Conservation (phyloP, 768 basidiomycete genomes). For the Rhodocollybia butyracea region DNA sequence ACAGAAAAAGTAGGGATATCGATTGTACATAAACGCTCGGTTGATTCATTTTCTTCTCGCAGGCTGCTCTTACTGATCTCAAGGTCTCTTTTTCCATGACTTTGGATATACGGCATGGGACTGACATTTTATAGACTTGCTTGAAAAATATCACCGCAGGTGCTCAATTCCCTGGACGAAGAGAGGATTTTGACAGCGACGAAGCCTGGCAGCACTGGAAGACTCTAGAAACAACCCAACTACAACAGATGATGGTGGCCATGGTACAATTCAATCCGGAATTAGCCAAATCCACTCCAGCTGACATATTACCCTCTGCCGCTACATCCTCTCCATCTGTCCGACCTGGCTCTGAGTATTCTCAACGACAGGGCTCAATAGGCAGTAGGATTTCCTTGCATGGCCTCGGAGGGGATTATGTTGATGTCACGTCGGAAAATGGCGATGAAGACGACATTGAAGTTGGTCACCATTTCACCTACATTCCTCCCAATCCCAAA, state of each 20-base stretch:
- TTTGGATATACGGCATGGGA: slow-evolving; percentile 2
- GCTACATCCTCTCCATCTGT: slow-evolving; percentile 38
- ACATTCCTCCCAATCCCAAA: slow-evolving; percentile 85
- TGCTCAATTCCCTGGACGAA: slow-evolving; percentile 75
- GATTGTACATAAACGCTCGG: background rate
- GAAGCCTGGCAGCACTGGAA: slow-evolving; percentile 85
- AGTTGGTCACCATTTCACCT: slow-evolving; percentile 79
- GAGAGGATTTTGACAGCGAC: slow-evolving; percentile 83
- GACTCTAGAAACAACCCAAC: slow-evolving; percentile 72
- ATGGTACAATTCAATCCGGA: slow-evolving; percentile 87
- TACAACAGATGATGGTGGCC: slow-evolving; percentile 85
- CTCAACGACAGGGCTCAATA: slow-evolving; percentile 55
- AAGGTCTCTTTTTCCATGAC: slow-evolving; percentile 56
- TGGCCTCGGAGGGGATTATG: slow-evolving; percentile 23
- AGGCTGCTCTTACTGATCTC: slow-evolving; percentile 85
- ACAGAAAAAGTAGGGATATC: slow-evolving; percentile 64
- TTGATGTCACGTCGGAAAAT: slow-evolving; percentile 30
- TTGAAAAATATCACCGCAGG: slow-evolving; percentile 90
- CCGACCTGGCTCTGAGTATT: slow-evolving; percentile 60
- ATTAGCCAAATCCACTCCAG: slow-evolving; percentile 73
- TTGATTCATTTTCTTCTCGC: slow-evolving; percentile 8
- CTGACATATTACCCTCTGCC: slow-evolving; percentile 47
- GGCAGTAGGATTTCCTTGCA: slow-evolving; percentile 67
- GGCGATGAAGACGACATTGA: slow-evolving; percentile 68
- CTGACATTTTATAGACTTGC: slow-evolving; percentile 56